These are phyloP conservation scores for Calonectria crousiana DNA, from an alignment of 2,329 filamentous ascomycete species.

Conservation along the genomic window DNA sequence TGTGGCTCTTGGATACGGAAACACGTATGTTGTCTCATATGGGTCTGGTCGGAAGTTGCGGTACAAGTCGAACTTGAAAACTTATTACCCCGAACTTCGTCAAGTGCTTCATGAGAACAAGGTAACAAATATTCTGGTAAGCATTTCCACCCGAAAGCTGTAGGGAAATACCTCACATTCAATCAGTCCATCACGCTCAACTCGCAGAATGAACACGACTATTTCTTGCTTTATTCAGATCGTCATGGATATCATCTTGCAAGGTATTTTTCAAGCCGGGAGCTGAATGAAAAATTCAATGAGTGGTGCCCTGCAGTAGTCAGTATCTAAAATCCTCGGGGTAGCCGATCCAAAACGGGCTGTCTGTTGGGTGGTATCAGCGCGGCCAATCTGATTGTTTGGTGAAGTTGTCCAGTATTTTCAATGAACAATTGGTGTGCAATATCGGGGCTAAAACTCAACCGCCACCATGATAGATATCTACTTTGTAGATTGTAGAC, in stretches of 20 bases:
- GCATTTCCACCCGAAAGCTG: neutral
- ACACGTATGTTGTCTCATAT: conserved; percentile 13
- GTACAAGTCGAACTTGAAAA: conserved; percentile 3
- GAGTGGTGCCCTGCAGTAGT: neutral
- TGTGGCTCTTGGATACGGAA: conserved; percentile 11
- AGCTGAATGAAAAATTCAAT: neutral
- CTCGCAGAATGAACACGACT: neutral
- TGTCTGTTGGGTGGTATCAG: too few relatives aligned
- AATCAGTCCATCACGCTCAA: conserved; percentile 1
- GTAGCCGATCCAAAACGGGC: too few relatives aligned
- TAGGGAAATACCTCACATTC: neutral
- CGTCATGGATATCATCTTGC: neutral
- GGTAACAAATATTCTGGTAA: neutral
- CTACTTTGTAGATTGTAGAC: too few relatives aligned
- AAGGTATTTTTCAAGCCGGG: neutral
- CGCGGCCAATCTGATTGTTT: too few relatives aligned
- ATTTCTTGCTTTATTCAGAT: neutral
- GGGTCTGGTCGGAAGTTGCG: neutral
- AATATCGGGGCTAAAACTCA: too few relatives aligned
- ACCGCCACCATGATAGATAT: too few relatives aligned
- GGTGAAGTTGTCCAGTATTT: too few relatives aligned
- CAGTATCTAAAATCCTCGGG: too few relatives aligned
- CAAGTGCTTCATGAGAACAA: neutral
- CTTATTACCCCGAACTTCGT: neutral
- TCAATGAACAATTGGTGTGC: too few relatives aligned